phyloP scores from a whole-genome alignment of 2,329 filamentous ascomycete species.

The Colletotrichum eleusines region DNA sequence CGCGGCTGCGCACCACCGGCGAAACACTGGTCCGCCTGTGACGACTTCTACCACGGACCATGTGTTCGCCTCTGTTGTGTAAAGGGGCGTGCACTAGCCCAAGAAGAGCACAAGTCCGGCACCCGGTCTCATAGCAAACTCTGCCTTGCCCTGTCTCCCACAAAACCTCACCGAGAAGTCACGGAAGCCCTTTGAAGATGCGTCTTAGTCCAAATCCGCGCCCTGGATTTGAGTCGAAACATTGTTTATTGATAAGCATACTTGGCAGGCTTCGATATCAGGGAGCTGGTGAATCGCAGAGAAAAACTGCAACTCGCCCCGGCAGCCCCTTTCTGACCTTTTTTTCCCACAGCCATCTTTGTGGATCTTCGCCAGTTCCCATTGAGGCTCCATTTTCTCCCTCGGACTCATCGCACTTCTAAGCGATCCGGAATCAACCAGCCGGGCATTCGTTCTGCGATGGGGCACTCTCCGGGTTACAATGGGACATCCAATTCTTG shows the following conservation, averaged over 20 bases:
- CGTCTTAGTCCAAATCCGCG: background rate
- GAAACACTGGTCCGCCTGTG: conserved; percentile 26
- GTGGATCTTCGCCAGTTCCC: conserved; percentile 7
- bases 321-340: conserved; percentile 4
- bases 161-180: conserved; percentile 3
- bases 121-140: conserved; percentile 38
- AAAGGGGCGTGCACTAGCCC: conserved; percentile 23
- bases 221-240: background rate
- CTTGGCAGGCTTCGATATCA: background rate
- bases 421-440: background rate
- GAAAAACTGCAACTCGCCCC: conserved; percentile 6
- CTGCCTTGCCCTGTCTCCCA: conserved; percentile 7
- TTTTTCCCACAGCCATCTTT: background rate
- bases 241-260: conserved; percentile 2
- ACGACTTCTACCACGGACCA: conserved; percentile 34
- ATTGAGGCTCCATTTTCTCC: background rate
- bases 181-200: background rate
- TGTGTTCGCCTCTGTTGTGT: conserved; percentile 33
- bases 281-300: background rate
- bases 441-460: background rate
- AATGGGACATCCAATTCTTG: conserved; percentile 6
- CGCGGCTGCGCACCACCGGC: conserved; percentile 20
- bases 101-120: conserved; percentile 22
- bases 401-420: conserved; percentile 13
- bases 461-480: background rate